phyloP scores from a whole-genome alignment of 257 asterid species.

The Leonotis leonurus region DNA sequence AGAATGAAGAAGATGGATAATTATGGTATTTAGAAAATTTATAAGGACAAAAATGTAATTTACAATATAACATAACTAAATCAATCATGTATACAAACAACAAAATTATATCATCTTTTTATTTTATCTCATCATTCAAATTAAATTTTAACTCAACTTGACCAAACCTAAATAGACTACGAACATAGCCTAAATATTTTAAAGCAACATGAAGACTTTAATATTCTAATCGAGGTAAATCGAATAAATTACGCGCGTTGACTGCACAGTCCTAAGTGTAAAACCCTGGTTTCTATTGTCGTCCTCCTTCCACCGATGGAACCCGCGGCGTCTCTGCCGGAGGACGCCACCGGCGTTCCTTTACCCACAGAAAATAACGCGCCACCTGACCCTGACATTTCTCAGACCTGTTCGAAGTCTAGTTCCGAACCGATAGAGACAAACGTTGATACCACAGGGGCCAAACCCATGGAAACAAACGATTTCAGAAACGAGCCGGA shows the following conservation, averaged over 20 bases:
- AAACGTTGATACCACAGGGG: conserved; percentile 15
- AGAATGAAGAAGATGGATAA: no score
- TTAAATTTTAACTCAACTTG: no score
- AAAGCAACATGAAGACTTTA: no score
- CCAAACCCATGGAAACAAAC: conserved; percentile 18
- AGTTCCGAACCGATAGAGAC: conserved; percentile 20
- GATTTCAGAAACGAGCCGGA: conserved; percentile 17
- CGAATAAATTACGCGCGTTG: background rate
- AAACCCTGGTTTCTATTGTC: conserved; percentile 19
- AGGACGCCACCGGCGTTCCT: conserved; percentile 12
- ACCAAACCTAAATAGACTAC: no score
- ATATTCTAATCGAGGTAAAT: no score
- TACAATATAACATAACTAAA: no score
- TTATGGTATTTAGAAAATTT: no score
- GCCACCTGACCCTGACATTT: conserved; percentile 21
- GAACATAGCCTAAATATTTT: no score
- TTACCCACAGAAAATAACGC: conserved; percentile 11
- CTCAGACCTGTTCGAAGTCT: conserved; percentile 17
- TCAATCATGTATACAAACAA: no score
- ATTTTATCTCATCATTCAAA: no score
- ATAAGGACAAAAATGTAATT: no score
- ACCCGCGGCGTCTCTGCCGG: conserved; percentile 34
- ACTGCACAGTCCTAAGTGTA: conserved; percentile 3
- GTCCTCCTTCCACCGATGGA: conserved; percentile 42
- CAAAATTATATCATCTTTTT: no score